Evolutionary conservation across 352 stramenopile genomes (phyloP).

Genomic region (Globisporangium spiculum): DNA sequence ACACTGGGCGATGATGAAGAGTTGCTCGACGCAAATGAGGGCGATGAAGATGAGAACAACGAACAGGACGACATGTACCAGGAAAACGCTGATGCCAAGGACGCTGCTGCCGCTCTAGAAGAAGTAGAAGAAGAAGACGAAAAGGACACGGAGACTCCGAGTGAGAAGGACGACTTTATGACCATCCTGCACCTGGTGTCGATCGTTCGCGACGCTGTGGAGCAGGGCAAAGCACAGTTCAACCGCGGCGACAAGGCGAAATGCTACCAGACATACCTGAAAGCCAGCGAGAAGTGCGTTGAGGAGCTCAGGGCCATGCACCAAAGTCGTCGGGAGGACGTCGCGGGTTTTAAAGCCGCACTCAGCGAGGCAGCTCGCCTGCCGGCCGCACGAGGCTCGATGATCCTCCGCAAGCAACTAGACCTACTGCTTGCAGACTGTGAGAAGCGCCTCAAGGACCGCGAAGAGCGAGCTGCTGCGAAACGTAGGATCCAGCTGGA

Average conservation of each 20-base stretch:
- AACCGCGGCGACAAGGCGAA: constrained; percentile 75
- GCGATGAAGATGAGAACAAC: constrained; percentile 1
- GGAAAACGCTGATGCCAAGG: constrained; percentile 7
- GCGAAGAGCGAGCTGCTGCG: constrained; percentile 27
- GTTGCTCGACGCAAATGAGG: not conserved
- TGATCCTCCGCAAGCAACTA: constrained; percentile 60
- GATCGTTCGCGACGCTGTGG: constrained; percentile 45
- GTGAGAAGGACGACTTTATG: constrained; percentile 44
- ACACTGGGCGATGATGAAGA: constrained; percentile 8
- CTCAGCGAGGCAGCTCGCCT: constrained; percentile 45
- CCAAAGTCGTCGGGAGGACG: constrained; percentile 31
- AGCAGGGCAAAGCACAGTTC: constrained; percentile 64
- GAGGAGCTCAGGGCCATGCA: constrained; percentile 35
- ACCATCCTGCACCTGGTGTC: constrained; percentile 35
- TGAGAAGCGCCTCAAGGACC: constrained; percentile 29
- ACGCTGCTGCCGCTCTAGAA: not conserved
- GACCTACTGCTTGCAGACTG: constrained; percentile 47
- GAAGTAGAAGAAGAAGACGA: not conserved
- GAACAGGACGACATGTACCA: constrained; percentile 17
- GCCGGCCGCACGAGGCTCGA: constrained; percentile 52
- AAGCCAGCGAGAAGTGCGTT: constrained; percentile 42
- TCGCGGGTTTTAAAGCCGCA: constrained; percentile 31
- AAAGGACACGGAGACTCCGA: constrained; percentile 22
- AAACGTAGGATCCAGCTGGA: constrained; percentile 18
- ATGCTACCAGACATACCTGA: constrained; percentile 66